phyloP scores from a whole-genome alignment of 164 flowering plant genomes.

The Saururus chinensis region DNA sequence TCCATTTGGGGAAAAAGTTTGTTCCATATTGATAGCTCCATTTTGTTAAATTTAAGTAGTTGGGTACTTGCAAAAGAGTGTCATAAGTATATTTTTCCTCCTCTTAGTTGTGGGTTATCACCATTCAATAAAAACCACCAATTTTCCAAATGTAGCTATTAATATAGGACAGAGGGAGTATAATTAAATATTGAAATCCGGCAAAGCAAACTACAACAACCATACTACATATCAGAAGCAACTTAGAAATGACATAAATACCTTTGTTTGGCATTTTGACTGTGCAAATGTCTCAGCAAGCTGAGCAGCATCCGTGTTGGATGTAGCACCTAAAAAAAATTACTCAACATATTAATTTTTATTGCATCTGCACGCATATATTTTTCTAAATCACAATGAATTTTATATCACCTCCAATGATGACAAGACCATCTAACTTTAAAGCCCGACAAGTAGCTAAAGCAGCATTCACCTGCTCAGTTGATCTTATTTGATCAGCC shows the following conservation, averaged over 20 bases:
- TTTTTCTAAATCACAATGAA: constrained; percentile 92
- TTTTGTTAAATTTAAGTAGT: too few relatives aligned
- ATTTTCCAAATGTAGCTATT: too few relatives aligned
- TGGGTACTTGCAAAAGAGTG: too few relatives aligned
- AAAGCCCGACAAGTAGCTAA: constrained; percentile 63
- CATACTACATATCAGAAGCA: not conserved
- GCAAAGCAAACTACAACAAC: not conserved
- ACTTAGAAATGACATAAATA: not conserved
- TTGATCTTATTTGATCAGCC: constrained; percentile 84
- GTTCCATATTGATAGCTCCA: too few relatives aligned
- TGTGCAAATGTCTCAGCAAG: constrained; percentile 96
- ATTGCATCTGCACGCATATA: constrained; percentile 5
- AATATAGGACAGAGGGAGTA: too few relatives aligned
- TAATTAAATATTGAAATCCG: too few relatives aligned
- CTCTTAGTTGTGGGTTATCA: too few relatives aligned
- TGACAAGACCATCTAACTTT: constrained; percentile 89
- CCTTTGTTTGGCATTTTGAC: constrained; percentile 87
- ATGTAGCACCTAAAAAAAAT: constrained; percentile 68
- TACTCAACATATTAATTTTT: not conserved
- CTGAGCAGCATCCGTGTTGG: constrained; percentile 97
- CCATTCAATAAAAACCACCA: too few relatives aligned
- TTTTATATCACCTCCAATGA: constrained; percentile 87
- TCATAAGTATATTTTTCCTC: too few relatives aligned
- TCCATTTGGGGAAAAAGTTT: too few relatives aligned
- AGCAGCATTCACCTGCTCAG: constrained; percentile 91